A percentile compares a stretch with the other conserved stretches of the same genome.
Evolutionary conservation across 1,284 basidiomycete genomes (phyloP).

Genomic region (Naganishia sp.): DNA sequence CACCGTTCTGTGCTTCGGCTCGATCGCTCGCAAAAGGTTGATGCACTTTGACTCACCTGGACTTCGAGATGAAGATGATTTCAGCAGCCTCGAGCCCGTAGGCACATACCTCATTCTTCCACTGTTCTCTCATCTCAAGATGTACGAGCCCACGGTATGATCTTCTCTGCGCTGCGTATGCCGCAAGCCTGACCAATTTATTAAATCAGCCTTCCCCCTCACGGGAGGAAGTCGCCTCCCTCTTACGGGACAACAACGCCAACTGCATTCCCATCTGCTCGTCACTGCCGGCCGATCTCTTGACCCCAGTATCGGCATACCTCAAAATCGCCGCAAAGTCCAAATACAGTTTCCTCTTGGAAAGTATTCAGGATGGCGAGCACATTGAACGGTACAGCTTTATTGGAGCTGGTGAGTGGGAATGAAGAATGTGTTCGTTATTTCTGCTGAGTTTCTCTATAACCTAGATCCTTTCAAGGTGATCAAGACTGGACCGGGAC

Average conservation of each 20-base stretch:
- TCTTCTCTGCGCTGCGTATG: no score
- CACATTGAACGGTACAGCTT: slow-evolving; percentile 92
- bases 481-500: slow-evolving; percentile 80
- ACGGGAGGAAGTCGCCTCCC: slow-evolving; percentile 43
- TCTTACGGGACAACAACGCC: slow-evolving; percentile 56
- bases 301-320: slow-evolving; percentile 97
- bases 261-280: slow-evolving; percentile 92
- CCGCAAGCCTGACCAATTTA: background rate
- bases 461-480: slow-evolving; percentile 79
- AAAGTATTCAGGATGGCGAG: slow-evolving; percentile 88
- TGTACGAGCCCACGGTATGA: slow-evolving; percentile 19
- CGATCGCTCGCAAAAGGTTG: slow-evolving; percentile 10
- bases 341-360: slow-evolving; percentile 87
- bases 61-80: background rate
- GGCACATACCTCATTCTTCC: background rate
- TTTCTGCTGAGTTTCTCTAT: slow-evolving; percentile 18
- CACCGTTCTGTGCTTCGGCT: background rate
- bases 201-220: slow-evolving; percentile 34
- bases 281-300: slow-evolving; percentile 88
- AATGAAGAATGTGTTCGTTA: background rate
- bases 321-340: slow-evolving; percentile 88
- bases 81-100: background rate
- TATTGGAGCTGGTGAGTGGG: slow-evolving; percentile 79
- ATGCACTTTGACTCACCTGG: background rate
- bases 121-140: background rate